These are phyloP conservation scores for Chalciporus sphaerocephalus DNA, from an alignment of 768 basidiomycete species.

Conservation along the genomic window DNA sequence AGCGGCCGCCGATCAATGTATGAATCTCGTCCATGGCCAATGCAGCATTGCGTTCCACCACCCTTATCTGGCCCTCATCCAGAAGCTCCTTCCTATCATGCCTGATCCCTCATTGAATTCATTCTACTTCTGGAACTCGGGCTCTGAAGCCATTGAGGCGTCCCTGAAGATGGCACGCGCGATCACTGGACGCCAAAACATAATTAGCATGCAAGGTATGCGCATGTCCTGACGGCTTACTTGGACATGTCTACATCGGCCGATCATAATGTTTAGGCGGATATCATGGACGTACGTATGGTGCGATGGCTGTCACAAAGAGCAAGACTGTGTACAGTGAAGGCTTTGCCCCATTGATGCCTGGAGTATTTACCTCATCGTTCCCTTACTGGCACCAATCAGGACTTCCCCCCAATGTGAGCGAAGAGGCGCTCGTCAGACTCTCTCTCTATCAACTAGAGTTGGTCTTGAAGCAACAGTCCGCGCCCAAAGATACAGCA, in stretches of 20 bases:
- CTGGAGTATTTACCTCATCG: slow-evolving; percentile 74
- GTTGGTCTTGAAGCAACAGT: slow-evolving; percentile 75
- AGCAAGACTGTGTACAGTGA: slow-evolving; percentile 90
- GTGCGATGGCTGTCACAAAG: slow-evolving; percentile 89
- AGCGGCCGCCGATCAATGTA: slow-evolving; percentile 86
- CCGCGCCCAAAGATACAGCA: slow-evolving; percentile 79
- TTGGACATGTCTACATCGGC: not conserved
- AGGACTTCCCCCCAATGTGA: slow-evolving; percentile 51
- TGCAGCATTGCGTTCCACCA: slow-evolving; percentile 86
- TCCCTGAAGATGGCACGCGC: slow-evolving; percentile 82
- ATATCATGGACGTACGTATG: slow-evolving; percentile 92
- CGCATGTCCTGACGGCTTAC: not conserved
- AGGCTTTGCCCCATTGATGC: slow-evolving; percentile 79
- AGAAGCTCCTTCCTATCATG: slow-evolving; percentile 83
- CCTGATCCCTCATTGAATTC: slow-evolving; percentile 87
- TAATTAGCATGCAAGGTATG: slow-evolving; percentile 85
- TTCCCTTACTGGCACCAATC: slow-evolving; percentile 95
- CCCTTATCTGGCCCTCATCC: slow-evolving; percentile 83
- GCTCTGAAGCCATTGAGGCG: slow-evolving; percentile 89
- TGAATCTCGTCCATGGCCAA: slow-evolving; percentile 74
- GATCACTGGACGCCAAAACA: slow-evolving; percentile 77
- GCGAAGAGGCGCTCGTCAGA: slow-evolving; percentile 52
- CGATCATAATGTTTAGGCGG: slow-evolving; percentile 41
- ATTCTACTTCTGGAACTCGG: slow-evolving; percentile 98
- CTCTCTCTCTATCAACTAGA: slow-evolving; percentile 78